Base-by-base conservation (phyloP, 2,329 filamentous ascomycete species). In the Penicillium glabrum region DNA sequence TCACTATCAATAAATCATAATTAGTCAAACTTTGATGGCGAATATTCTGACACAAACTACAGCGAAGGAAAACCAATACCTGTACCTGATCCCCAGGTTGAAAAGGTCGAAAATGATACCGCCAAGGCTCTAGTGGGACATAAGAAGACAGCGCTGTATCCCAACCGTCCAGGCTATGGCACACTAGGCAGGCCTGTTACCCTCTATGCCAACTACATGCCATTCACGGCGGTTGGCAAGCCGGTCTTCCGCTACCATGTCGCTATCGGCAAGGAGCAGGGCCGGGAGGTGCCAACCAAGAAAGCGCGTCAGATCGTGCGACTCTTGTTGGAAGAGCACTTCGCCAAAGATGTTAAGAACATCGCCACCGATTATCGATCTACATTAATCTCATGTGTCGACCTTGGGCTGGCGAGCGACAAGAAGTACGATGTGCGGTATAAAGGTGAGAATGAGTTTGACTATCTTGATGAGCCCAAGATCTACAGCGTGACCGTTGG, bases 251-350 rank as follows among this genome's bases (percentile, higher is more conserved):
- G 76, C 3, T 82, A 82, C 56, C 70, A 72, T 31, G 61, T 82
- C 21, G 61, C 69, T 9, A 67, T 74, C 21, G 58, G 61, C 1
- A 66, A 65, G 4, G 65, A 71, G 23, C 54, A 68, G n/a, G 63
- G 69, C 3, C 67, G 60, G 6, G 62, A 60, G 7, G 50, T 62
- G 4, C 67, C 68, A 3, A 52, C 68, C 51, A 74, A 74, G 33
- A 82, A 80, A 67, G 79, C 74, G 35, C 75, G 75, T 43, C 77
- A 78, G 5, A 71, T 84, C 5, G 71, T 86, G 16, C 69, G 80
- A 16, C 64, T 81, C 23, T 62, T 86, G 19, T 61, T 79, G 16
- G 71, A 77, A 51, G 67, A 75, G 58, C 61, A 76, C 58, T 68
- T 75, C 62, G 6, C 63, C 45, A 66, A 16, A 58, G 58, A 55